These are phyloP conservation scores for Clarireedia paspali DNA, from an alignment of 2,329 filamentous ascomycete genomes.

Conservation along the genomic window DNA sequence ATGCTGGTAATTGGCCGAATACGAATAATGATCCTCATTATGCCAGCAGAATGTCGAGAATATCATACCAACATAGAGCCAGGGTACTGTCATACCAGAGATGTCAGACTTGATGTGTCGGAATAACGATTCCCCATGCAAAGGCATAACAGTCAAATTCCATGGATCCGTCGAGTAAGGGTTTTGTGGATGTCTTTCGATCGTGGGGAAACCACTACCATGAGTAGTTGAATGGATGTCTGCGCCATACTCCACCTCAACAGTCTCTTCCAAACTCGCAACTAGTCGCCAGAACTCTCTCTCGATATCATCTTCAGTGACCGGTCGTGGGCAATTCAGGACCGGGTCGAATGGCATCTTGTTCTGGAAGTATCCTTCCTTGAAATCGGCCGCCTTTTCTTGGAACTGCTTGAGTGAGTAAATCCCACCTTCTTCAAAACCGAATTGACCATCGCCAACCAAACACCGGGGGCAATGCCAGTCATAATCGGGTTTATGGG, in stretches of 20 bases:
- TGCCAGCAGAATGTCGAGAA: slow-evolving; percentile 99
- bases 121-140: slow-evolving; percentile 88
- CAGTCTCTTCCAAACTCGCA: slow-evolving; percentile 86
- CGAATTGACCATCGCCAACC: slow-evolving; percentile 92
- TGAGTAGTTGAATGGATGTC: slow-evolving; percentile 98
- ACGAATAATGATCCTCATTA: slow-evolving; percentile 96
- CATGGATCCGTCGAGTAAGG: slow-evolving; percentile 84
- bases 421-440: slow-evolving; percentile 91
- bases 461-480: slow-evolving; percentile 96
- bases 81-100: slow-evolving; percentile 97
- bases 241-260: slow-evolving; percentile 96
- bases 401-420: slow-evolving; percentile 96
- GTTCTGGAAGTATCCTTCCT: slow-evolving; percentile 84
- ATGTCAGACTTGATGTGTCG: slow-evolving; percentile 97
- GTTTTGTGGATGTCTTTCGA: slow-evolving; percentile 83
- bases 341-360: slow-evolving; percentile 85
- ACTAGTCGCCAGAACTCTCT: slow-evolving; percentile 95
- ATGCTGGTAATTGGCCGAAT: slow-evolving; percentile 97
- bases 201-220: slow-evolving; percentile 91
- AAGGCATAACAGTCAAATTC: slow-evolving; percentile 90
- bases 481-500: slow-evolving; percentile 69
- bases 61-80: slow-evolving; percentile 99
- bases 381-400: slow-evolving; percentile 91
- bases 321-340: slow-evolving; percentile 69
- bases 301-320: slow-evolving; percentile 93